phyloP scores from a whole-genome alignment of 2,329 filamentous ascomycete species.

The Epichloe scottii region DNA sequence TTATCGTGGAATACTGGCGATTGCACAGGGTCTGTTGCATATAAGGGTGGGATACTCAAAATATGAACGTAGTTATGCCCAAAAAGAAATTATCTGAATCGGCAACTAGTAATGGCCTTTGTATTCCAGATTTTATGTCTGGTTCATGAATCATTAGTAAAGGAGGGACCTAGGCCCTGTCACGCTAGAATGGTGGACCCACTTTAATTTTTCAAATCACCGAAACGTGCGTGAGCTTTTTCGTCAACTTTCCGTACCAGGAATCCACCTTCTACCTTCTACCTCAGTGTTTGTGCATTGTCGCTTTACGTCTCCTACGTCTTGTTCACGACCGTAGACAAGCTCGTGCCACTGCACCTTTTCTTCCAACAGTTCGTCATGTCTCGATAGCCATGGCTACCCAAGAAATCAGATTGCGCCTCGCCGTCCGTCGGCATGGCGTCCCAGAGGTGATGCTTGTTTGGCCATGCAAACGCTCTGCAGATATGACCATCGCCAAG shows the following conservation, averaged over 20 bases:
- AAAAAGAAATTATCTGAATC: background rate
- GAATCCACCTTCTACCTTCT: background rate
- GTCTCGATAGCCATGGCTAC: conserved; percentile 12
- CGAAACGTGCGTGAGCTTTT: background rate
- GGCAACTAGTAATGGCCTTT: no score
- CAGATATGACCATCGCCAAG: conserved; percentile 58
- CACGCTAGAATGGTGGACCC: background rate
- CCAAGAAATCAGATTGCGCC: conserved; percentile 52
- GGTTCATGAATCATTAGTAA: no score
- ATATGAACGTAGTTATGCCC: no score
- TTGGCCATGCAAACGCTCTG: conserved; percentile 49
- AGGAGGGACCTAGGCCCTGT: no score
- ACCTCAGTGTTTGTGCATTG: background rate
- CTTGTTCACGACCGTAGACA: no score
- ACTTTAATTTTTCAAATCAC: background rate
- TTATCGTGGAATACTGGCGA: background rate
- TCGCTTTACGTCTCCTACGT: background rate
- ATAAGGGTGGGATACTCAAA: background rate
- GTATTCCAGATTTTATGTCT: no score
- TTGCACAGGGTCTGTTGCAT: background rate
- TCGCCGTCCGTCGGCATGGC: conserved; percentile 59
- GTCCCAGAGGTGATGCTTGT: conserved; percentile 61
- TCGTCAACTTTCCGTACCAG: background rate
- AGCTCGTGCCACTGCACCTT: background rate
- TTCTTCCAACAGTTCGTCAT: conserved; percentile 6